A percentile compares a stretch with the other conserved stretches of the same genome.
phyloP scores from a whole-genome alignment of 2,329 filamentous ascomycete species.

The Colletotrichum plurivorum region DNA sequence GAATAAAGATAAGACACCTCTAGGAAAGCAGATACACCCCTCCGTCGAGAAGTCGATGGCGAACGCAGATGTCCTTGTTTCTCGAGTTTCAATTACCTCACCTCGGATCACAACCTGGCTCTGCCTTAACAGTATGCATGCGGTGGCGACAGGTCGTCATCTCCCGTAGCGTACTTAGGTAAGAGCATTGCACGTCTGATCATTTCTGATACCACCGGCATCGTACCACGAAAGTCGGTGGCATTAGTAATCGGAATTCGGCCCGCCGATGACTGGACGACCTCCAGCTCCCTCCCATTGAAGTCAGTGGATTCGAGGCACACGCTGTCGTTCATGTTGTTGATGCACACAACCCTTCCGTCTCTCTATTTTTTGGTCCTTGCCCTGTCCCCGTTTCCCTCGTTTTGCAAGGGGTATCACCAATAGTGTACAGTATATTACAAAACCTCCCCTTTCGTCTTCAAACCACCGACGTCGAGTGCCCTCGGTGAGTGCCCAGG shows the following conservation, averaged over 20 bases:
- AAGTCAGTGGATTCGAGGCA: constrained; percentile 3
- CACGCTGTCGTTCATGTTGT: no score
- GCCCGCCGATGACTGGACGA: background rate
- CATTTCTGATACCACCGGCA: constrained; percentile 14
- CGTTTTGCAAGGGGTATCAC: constrained; percentile 20
- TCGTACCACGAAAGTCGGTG: constrained; percentile 8
- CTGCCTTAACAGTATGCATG: no score
- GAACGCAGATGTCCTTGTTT: background rate
- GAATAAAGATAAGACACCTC: no score
- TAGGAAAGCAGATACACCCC: background rate
- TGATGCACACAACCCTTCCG: no score
- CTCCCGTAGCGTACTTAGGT: no score
- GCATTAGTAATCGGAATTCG: constrained; percentile 20
- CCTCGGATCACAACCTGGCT: background rate
- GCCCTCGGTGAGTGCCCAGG: background rate
- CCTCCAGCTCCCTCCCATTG: no score
- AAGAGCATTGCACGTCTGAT: constrained; percentile 13
- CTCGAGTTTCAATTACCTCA: background rate
- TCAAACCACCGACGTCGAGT: background rate
- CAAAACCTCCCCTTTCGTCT: background rate
- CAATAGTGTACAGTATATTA: constrained; percentile 31
- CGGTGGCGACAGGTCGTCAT: background rate
- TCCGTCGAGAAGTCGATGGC: background rate
- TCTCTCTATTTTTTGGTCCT: no score
- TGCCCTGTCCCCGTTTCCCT: background rate